Percentiles rank a stretch among this genome's conserved stretches.
Evolutionary conservation across 768 basidiomycete species (phyloP).

Genomic region (Sutorius australiensis): DNA sequence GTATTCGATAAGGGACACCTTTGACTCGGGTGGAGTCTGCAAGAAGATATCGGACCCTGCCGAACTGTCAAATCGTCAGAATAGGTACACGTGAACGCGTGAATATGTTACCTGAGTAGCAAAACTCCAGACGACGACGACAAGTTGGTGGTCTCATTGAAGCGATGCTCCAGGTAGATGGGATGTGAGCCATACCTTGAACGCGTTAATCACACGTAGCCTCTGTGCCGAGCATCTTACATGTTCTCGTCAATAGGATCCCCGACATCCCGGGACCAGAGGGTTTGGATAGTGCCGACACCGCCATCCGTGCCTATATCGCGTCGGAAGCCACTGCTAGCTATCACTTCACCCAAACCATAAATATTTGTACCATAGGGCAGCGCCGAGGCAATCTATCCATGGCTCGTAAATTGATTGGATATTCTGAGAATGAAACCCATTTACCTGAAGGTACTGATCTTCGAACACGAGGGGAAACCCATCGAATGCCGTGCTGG

Average conservation of each 20-base stretch:
- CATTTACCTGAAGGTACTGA: constrained; percentile 64
- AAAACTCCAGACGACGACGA: constrained; percentile 76
- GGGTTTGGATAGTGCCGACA: constrained; percentile 57
- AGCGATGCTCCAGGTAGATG: constrained; percentile 72
- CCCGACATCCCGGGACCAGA: constrained; percentile 60
- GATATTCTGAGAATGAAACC: background rate
- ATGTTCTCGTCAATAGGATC: constrained; percentile 67
- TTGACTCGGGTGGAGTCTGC: constrained; percentile 50
- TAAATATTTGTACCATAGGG: constrained; percentile 70
- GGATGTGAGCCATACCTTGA: constrained; percentile 69
- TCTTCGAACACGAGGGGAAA: constrained; percentile 77
- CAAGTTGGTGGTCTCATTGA: constrained; percentile 43
- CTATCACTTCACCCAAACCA: constrained; percentile 70
- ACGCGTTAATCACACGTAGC: background rate
- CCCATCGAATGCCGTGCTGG: constrained; percentile 53
- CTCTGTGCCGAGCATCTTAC: constrained; percentile 35
- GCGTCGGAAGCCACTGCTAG: constrained; percentile 65
- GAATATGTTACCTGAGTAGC: constrained; percentile 48
- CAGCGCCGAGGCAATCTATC: constrained; percentile 59
- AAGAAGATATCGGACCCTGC: constrained; percentile 71
- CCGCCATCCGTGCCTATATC: constrained; percentile 50
- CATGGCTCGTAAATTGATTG: background rate
- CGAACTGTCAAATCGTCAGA: constrained; percentile 38
- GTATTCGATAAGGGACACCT: constrained; percentile 66
- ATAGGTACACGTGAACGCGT: background rate